Base-by-base conservation (phyloP, 2,329 filamentous ascomycete species). In the Pezicula carpinea region DNA sequence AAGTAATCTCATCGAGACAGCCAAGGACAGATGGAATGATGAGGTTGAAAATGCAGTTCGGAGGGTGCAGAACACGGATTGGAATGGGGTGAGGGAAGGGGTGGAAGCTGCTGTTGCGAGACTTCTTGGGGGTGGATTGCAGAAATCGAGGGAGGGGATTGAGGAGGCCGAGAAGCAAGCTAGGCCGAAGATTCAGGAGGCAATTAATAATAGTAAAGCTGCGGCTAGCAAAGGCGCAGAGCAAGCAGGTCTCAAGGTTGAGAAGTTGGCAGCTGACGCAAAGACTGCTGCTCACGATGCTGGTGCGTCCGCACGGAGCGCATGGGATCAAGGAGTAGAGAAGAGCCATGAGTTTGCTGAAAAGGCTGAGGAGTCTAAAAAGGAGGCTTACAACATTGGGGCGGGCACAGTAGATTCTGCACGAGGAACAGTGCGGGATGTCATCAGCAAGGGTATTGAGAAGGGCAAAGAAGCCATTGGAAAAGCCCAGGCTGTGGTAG, bases 21-120 rank as follows among this genome's bases (percentile, higher is more conserved):
- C 83, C 58, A 92, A 92, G 71, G 83, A 87, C 59, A 73, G 79
- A 50, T 92, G 87, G 87, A 92, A 93, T 65, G 67, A 76, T 43
- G 87, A 92, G 66, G 67, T 92, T 31, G 77, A 85, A 64, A 73
- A 74, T 51, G 75, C 83, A 43, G 83, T 86, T 46, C 74, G 73
- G 49, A 84, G 80, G 75, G 77, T 80, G 47, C 80, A 89, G 66
- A 74, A 68, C 29, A 81, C 77, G 51, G 79, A 86, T 64, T 89
- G 83, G 84, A 68, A 72, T 41, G 74, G 74, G 44, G 74, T 83
- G 45, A 75, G 82, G 45, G 78, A 84, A 53, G 72, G 69, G 2
- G 67, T 81, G 54, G 82, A 85, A 63, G 69, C 68, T 13, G 63
- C 66, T 26, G 64, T 71, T 32, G 67, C 67, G 8, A 62, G 68